These are phyloP conservation scores for Stagonosporopsis vannaccii DNA, from an alignment of 2,329 filamentous ascomycete species.

Conservation along the genomic window DNA sequence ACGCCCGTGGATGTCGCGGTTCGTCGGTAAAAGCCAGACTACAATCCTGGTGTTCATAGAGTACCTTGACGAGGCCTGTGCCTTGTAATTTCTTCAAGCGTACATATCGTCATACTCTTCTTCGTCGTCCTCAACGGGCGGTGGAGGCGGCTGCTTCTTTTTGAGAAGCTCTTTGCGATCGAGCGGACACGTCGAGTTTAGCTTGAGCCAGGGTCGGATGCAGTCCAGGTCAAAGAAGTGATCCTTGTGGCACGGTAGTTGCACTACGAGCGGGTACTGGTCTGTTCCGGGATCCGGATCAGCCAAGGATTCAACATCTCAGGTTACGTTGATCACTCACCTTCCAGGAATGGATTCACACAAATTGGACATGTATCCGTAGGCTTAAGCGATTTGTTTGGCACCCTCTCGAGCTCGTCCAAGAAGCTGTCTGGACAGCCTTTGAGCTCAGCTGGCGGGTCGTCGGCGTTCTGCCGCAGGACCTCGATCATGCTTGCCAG, in stretches of 20 bases:
- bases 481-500: slow-evolving; percentile 63
- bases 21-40: background rate
- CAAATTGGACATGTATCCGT: slow-evolving; percentile 67
- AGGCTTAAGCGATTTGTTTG: slow-evolving; percentile 61
- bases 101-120: slow-evolving; percentile 62
- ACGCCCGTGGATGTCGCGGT: background rate
- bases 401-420: slow-evolving; percentile 66
- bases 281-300: slow-evolving; percentile 47
- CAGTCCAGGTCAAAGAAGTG: slow-evolving; percentile 72
- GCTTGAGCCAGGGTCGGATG: slow-evolving; percentile 68
- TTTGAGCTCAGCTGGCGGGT: slow-evolving; percentile 66
- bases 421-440: slow-evolving; percentile 69
- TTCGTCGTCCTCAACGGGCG: slow-evolving; percentile 60
- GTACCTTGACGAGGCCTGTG: background rate
- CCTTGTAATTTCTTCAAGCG: slow-evolving; percentile 42
- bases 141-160: slow-evolving; percentile 52
- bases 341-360: slow-evolving; percentile 67
- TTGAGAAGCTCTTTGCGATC: slow-evolving; percentile 67
- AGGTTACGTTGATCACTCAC: slow-evolving; percentile 37
- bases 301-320: slow-evolving; percentile 20
- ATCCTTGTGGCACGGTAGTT: slow-evolving; percentile 66
- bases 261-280: slow-evolving; percentile 68
- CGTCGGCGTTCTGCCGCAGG: slow-evolving; percentile 63
- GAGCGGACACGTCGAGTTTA: slow-evolving; percentile 69
- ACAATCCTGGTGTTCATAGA: background rate